phyloP scores from a whole-genome alignment of 768 basidiomycete genomes.

The Multifurca ochricompacta region DNA sequence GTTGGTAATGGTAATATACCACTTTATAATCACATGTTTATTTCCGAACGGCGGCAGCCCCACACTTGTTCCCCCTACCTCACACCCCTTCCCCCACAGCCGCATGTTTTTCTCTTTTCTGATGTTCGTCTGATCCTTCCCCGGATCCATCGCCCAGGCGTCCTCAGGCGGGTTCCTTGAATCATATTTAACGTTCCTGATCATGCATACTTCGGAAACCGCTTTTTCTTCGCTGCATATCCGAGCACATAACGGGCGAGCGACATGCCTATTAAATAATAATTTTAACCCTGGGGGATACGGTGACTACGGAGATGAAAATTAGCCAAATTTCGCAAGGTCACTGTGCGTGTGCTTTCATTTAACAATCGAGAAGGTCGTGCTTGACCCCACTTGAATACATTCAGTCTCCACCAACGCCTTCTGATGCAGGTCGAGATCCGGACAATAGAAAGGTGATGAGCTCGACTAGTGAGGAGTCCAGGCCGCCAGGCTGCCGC shows the following conservation, averaged over 20 bases:
- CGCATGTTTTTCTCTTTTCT: slow-evolving; percentile 2
- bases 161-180: too few relatives aligned
- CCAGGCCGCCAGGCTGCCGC: not conserved
- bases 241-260: not conserved
- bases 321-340: not conserved
- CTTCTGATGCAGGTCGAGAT: not conserved
- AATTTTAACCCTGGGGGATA: slow-evolving; percentile 3
- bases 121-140: not conserved
- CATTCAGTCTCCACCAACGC: not conserved
- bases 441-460: not conserved
- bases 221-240: not conserved
- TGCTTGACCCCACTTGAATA: not conserved
- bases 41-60: slow-evolving; percentile 1
- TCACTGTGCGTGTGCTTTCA: not conserved
- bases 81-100: not conserved
- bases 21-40: slow-evolving; percentile 2
- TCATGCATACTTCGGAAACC: not conserved
- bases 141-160: not conserved
- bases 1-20: not conserved
- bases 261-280: not conserved
- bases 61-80: too few relatives aligned
- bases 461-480: not conserved
- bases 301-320: slow-evolving; percentile 14
- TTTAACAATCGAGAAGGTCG: not conserved
- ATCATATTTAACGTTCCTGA: too few relatives aligned